Evolutionary conservation across 179 eudicot species (phyloP).

Genomic region (Beta corolliflora): DNA sequence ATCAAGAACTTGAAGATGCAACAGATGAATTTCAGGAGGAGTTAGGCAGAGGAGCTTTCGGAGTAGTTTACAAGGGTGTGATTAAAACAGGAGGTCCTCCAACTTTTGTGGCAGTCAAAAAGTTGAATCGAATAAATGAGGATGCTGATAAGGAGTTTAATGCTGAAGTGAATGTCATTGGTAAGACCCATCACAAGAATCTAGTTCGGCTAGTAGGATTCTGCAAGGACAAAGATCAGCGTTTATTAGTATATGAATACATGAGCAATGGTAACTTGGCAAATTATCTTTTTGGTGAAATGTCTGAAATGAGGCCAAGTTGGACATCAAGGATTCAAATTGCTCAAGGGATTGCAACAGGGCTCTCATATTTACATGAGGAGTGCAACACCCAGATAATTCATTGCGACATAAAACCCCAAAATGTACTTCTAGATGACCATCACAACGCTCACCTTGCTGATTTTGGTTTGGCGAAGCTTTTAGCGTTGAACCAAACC

Average conservation of each 20-base stretch:
- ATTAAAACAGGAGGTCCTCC: neutral
- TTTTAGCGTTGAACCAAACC: slow-evolving; percentile 34
- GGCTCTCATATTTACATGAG: slow-evolving; percentile 46
- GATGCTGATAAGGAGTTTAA: slow-evolving; percentile 35
- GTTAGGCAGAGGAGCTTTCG: slow-evolving; percentile 42
- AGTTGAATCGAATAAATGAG: slow-evolving; percentile 22
- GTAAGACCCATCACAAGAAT: slow-evolving; percentile 52
- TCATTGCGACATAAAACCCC: slow-evolving; percentile 60
- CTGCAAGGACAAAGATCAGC: slow-evolving; percentile 40
- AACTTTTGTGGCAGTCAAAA: slow-evolving; percentile 29
- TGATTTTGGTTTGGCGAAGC: slow-evolving; percentile 54
- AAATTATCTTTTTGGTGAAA: slow-evolving; percentile 30
- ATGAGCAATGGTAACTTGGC: slow-evolving; percentile 45
- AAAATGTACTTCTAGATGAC: slow-evolving; percentile 47
- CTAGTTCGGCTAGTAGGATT: slow-evolving; percentile 42
- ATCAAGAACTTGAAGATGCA: slow-evolving; percentile 32
- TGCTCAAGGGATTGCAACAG: slow-evolving; percentile 38
- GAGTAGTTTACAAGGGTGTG: slow-evolving; percentile 35
- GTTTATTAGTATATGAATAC: slow-evolving; percentile 48
- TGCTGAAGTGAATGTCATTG: slow-evolving; percentile 44
- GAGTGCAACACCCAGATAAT: slow-evolving; percentile 50
- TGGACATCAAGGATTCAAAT: slow-evolving; percentile 38
- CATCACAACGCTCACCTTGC: slow-evolving; percentile 31
- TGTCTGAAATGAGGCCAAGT: slow-evolving; percentile 14
- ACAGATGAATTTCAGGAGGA: slow-evolving; percentile 31